Evolutionary conservation across 2,329 filamentous ascomycete genomes (phyloP), one percentile per base, ranked within the genome.

Genomic region (Aureobasidium sp.): DNA sequence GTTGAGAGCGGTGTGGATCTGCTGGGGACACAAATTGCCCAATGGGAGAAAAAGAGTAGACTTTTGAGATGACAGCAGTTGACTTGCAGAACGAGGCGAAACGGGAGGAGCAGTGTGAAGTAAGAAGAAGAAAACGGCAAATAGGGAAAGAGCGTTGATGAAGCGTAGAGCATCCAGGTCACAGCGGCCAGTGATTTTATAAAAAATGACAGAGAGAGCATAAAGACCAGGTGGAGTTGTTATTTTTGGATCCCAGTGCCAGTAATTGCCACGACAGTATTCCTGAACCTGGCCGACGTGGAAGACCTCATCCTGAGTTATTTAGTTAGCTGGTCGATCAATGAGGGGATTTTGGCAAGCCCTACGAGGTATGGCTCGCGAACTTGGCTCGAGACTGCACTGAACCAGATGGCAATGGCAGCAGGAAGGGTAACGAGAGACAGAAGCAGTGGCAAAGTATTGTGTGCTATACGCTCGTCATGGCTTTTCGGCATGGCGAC

Each of bases 211-310:
- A n/a, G 75, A 75, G 8, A 77, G 66, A 25, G 77, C 51, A 65
- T 80, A 80, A 68, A 99, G 77, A 37, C 92, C 94, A 0, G 94
- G 93, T 0, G 94, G 94, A 1, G 94, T 99, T 0, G 94, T 99
- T 71, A 99, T 94, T 73, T 97, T 99, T 63, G 93, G 88, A 74
- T 99, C 92, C 94, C 94, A 99, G 61, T 90, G 81, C 13, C 74
- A 72, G 77, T 88, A 96, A 59, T 82, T 82, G 11, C 88, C 86
- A 44, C 82, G 73, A 73, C 92, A 97, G 73, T 96, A 99, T 34
- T 83, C 85, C 68, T 96, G 90, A 0, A 91, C 91, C 75, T 99
- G 94, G 0, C 91, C 90, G 25, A 97, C 87, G 72, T 99, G 90
- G 65, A 94, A 95, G 36, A 91, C 79, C 71, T 95, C 90, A 72